phyloP scores from a whole-genome alignment of 176 grass and related monocot species.

The Hordeum vulgare region MorexV3_pseudomolecules_assembly NC_058523.1:534342163-534342662 shows the following conservation, averaged over 20 bases:
- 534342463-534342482: conserved; percentile 62
- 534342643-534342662: conserved; percentile 70
- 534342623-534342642: neutral
- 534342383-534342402: neutral
- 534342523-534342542: conserved; percentile 74
- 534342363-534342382: conserved; percentile 95
- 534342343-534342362: conserved; percentile 72
- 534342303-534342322: conserved; percentile 60
- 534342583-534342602: neutral
- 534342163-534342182: conserved; percentile 42
- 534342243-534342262: conserved; percentile 59
- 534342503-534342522: conserved; percentile 69
- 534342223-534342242: conserved; percentile 46
- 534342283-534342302: conserved; percentile 47
- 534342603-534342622: neutral
- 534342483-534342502: conserved; percentile 93
- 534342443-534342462: no score
- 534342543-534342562: conserved; percentile 95
- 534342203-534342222: conserved; percentile 42
- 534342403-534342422: neutral
- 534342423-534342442: neutral
- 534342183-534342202: conserved; percentile 49
- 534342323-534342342: conserved; percentile 52
- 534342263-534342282: conserved; percentile 39
- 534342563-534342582: neutral